These are phyloP conservation scores for Sarcodon aspratus DNA, from an alignment of 768 basidiomycete genomes.

Conservation along the genomic window DNA sequence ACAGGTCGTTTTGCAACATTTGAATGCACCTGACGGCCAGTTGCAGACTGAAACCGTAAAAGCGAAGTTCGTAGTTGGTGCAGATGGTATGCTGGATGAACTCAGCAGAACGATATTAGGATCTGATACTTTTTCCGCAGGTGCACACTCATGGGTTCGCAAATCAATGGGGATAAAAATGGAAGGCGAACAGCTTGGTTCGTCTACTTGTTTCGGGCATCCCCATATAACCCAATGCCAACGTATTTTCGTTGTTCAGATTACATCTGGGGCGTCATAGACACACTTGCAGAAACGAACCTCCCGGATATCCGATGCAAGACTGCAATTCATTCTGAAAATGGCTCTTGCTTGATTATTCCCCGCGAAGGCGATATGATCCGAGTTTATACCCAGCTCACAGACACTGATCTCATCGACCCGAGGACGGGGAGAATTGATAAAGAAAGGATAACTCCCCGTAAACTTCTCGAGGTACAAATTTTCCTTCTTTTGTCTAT, in stretches of 20 bases:
- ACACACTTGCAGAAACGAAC: constrained; percentile 35
- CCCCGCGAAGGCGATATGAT: constrained; percentile 37
- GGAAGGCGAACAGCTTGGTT: constrained; percentile 62
- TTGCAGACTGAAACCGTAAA: constrained; percentile 38
- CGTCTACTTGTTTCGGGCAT: not conserved
- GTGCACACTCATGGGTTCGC: constrained; percentile 79
- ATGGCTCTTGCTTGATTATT: constrained; percentile 38
- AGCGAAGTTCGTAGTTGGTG: constrained; percentile 69
- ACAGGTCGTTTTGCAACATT: constrained; percentile 34
- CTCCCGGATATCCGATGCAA: constrained; percentile 44
- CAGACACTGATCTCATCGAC: constrained; percentile 23
- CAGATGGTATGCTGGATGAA: constrained; percentile 40
- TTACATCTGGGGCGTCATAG: constrained; percentile 77
- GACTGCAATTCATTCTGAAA: constrained; percentile 36
- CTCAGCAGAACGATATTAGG: not conserved
- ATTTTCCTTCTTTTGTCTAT: not conserved
- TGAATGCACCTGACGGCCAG: constrained; percentile 22
- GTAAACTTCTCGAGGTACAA: constrained; percentile 26
- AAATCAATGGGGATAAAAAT: constrained; percentile 52
- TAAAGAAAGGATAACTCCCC: constrained; percentile 24
- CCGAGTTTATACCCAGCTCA: constrained; percentile 41
- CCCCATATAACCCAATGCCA: no score
- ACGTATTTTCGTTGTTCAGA: constrained; percentile 22
- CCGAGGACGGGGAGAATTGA: constrained; percentile 29
- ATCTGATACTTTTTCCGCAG: constrained; percentile 18